phyloP scores from a whole-genome alignment of 192 early-diverging fungal species.

The Coemansia erecta region DNA sequence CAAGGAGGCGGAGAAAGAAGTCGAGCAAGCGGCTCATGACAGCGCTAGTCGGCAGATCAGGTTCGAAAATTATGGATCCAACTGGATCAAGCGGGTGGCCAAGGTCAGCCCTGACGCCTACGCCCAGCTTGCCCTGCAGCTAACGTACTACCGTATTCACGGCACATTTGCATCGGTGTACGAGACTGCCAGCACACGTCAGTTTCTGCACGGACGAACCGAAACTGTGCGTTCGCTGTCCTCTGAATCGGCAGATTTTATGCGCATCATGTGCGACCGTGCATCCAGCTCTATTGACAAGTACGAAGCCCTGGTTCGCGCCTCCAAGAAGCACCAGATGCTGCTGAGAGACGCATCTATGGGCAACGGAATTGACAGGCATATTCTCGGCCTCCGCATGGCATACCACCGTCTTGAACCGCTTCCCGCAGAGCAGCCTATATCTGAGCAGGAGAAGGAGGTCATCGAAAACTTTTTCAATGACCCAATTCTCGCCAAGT shows the following conservation, averaged over 20 bases:
- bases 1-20: slow-evolving; percentile 54
- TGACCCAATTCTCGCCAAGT: slow-evolving; percentile 71
- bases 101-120: slow-evolving; percentile 74
- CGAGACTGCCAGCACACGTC: slow-evolving; percentile 80
- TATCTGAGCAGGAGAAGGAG: slow-evolving; percentile 13
- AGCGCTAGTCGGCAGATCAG: slow-evolving; percentile 63
- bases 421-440: slow-evolving; percentile 16
- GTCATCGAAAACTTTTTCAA: slow-evolving; percentile 49
- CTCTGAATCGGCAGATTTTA: slow-evolving; percentile 64
- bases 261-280: slow-evolving; percentile 61
- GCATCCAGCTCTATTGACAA: slow-evolving; percentile 23
- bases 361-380: slow-evolving; percentile 79
- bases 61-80: slow-evolving; percentile 69
- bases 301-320: slow-evolving; percentile 60
- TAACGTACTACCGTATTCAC: slow-evolving; percentile 78
- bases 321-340: slow-evolving; percentile 73
- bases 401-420: slow-evolving; percentile 57
- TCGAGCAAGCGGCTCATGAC: slow-evolving; percentile 55
- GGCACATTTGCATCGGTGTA: slow-evolving; percentile 67
- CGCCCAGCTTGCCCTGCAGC: slow-evolving; percentile 83
- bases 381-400: slow-evolving; percentile 75
- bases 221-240: slow-evolving; percentile 82
- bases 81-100: slow-evolving; percentile 75
- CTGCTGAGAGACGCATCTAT: slow-evolving; percentile 61
- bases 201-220: slow-evolving; percentile 80